These are phyloP conservation scores for Apiospora koreana DNA, from an alignment of 2,329 filamentous ascomycete species.

Conservation along the genomic window DNA sequence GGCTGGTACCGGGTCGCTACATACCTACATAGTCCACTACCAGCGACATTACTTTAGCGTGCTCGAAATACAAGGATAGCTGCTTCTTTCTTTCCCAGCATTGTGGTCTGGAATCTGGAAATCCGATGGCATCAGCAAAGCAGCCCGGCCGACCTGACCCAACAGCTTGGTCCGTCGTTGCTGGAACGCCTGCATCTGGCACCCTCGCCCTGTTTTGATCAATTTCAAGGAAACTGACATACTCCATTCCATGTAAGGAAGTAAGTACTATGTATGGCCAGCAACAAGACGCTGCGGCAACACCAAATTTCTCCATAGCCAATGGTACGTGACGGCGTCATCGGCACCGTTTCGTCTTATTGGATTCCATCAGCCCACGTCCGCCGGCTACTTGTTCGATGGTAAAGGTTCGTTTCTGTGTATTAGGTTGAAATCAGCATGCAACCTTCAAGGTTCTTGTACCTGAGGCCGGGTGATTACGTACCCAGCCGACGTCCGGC, in stretches of 20 bases:
- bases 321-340: not conserved
- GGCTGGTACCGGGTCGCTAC: not conserved
- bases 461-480: not conserved
- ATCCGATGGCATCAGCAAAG: not conserved
- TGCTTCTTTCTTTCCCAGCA: not conserved
- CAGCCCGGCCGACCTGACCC: not conserved
- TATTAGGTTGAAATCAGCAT: not conserved
- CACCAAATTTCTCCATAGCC: not conserved
- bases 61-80: not conserved
- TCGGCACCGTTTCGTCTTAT: not conserved
- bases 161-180: not conserved
- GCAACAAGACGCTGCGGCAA: not conserved
- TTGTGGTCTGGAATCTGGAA: not conserved
- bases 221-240: not conserved
- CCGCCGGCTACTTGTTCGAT: not conserved
- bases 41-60: not conserved
- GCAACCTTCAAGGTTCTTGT: not conserved
- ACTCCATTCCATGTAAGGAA: too few species aligned
- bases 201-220: too few species aligned
- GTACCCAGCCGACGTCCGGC: not conserved
- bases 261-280: too few species aligned
- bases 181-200: too few species aligned
- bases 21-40: not conserved
- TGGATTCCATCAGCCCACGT: not conserved
- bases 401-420: not conserved